Conservation (phyloP, 1,284 basidiomycete genomes). For the Cystobasidium sp. region DNA sequence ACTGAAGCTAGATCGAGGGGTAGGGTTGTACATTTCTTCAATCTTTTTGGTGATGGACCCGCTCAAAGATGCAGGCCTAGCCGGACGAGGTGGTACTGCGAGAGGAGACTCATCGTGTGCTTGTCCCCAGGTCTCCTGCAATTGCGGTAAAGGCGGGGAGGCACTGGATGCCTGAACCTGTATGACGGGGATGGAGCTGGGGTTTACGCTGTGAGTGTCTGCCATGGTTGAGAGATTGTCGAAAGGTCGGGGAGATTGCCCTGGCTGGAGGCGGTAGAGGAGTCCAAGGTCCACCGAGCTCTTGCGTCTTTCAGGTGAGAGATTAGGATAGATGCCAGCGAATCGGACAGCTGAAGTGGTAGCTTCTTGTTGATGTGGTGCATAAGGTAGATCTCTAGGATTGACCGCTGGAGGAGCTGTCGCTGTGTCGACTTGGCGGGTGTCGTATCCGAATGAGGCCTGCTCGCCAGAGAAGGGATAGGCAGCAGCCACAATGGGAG, state of each 20-base stretch:
- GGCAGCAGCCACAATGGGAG: slow-evolving; percentile 1
- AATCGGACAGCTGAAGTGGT: slow-evolving; percentile 10
- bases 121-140: background rate
- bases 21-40: slow-evolving; percentile 15
- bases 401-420: background rate
- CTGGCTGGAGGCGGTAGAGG: background rate
- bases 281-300: slow-evolving; percentile 13
- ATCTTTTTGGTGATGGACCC: slow-evolving; percentile 20
- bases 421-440: slow-evolving; percentile 2
- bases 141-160: background rate
- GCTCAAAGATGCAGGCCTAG: slow-evolving; percentile 20
- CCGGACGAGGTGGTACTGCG: slow-evolving; percentile 25
- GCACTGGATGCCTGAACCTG: too few relatives aligned
- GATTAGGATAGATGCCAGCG: slow-evolving; percentile 15
- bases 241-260: background rate
- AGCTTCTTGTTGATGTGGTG: background rate
- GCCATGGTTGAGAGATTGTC: background rate
- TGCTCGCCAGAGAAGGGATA: background rate
- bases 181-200: background rate
- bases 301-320: slow-evolving; percentile 12
- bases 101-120: slow-evolving; percentile 9
- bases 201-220: background rate
- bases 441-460: slow-evolving; percentile 13
- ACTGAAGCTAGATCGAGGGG: slow-evolving; percentile 8
- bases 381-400: background rate